A percentile compares a stretch with the other conserved stretches of the same genome.
phyloP scores from a whole-genome alignment of 2,329 filamentous ascomycete species.

The Pseudocercospora pini-densiflorae region DNA sequence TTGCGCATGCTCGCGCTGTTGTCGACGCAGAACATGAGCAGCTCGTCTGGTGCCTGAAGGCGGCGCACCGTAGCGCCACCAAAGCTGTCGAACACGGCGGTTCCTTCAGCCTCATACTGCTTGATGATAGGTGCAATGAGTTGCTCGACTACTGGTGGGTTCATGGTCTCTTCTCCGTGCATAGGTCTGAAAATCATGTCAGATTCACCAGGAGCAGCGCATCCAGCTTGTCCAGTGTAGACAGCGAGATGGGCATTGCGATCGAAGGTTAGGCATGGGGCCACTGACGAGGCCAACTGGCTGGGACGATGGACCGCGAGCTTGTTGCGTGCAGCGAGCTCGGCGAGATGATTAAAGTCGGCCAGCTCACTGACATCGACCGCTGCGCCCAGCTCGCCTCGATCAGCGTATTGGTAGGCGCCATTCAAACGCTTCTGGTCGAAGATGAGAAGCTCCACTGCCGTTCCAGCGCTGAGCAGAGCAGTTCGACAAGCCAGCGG shows the following conservation, averaged over 20 bases:
- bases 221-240: slow-evolving; percentile 42
- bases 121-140: slow-evolving; percentile 41
- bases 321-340: slow-evolving; percentile 38
- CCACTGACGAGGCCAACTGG: slow-evolving; percentile 35
- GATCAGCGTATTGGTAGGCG: slow-evolving; percentile 28
- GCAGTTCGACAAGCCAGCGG: slow-evolving; percentile 17
- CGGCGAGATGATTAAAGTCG: slow-evolving; percentile 38
- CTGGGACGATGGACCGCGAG: slow-evolving; percentile 39
- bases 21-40: slow-evolving; percentile 44
- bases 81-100: slow-evolving; percentile 42
- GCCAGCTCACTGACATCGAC: slow-evolving; percentile 30
- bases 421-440: slow-evolving; percentile 23
- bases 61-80: slow-evolving; percentile 36
- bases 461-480: slow-evolving; percentile 32
- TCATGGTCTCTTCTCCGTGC: slow-evolving; percentile 38
- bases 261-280: slow-evolving; percentile 44
- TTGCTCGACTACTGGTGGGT: slow-evolving; percentile 43
- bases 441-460: slow-evolving; percentile 31
- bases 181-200: slow-evolving; percentile 42
- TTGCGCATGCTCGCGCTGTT: slow-evolving; percentile 40
- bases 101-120: slow-evolving; percentile 39
- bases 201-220: slow-evolving; percentile 40
- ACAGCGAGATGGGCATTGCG: slow-evolving; percentile 41
- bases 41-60: slow-evolving; percentile 40
- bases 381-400: slow-evolving; percentile 24